Conservation (phyloP, 1,284 basidiomycete species). For the Irpex rosettiformis region DNA sequence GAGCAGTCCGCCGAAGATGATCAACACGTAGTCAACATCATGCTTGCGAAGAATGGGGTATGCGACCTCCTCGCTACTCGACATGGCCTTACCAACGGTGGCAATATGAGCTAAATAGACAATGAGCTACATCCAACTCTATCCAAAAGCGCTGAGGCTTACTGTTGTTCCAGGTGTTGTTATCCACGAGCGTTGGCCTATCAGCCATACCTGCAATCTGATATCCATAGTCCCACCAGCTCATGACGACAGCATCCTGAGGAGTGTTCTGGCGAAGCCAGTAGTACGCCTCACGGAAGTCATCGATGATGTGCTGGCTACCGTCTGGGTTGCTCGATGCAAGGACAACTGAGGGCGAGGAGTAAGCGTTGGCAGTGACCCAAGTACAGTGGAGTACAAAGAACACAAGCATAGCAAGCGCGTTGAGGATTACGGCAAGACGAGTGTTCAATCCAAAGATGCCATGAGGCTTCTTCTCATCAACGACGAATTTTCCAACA, state of each 20-base stretch:
- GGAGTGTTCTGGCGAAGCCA: conserved; percentile 97
- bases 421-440: conserved; percentile 71
- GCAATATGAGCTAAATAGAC: conserved; percentile 78
- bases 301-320: conserved; percentile 94
- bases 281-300: conserved; percentile 99
- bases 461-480: conserved; percentile 44
- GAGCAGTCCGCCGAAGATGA: conserved; percentile 96
- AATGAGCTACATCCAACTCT: conserved; percentile 12
- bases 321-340: conserved; percentile 83
- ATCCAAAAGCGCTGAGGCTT: conserved; percentile 28
- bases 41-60: conserved; percentile 97
- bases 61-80: conserved; percentile 88
- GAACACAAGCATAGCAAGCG: conserved; percentile 79
- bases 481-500: conserved; percentile 35
- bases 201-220: conserved; percentile 99
- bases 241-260: conserved; percentile 92
- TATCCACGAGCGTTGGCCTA: conserved; percentile 95
- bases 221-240: conserved; percentile 99
- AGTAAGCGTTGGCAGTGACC: conserved; percentile 95
- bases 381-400: conserved; percentile 98
- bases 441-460: conserved; percentile 88
- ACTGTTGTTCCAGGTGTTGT: conserved; percentile 99
- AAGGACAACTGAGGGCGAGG: conserved; percentile 96
- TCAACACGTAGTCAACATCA: conserved; percentile 96
- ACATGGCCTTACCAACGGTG: conserved; percentile 98